Conservation (phyloP, 768 basidiomycete genomes). For the Lyophyllum atratum region DNA sequence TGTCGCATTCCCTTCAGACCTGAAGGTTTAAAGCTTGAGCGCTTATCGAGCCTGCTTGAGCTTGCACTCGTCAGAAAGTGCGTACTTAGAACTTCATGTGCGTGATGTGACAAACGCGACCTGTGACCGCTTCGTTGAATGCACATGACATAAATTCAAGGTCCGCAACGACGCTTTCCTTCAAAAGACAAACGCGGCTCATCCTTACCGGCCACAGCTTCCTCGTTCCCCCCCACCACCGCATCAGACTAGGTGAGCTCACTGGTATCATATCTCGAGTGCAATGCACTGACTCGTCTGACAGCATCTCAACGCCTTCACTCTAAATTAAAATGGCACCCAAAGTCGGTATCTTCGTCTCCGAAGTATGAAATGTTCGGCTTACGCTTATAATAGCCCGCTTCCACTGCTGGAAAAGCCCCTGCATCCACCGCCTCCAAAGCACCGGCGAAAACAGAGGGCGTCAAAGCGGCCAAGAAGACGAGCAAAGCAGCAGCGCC, state of each 20-base stretch:
- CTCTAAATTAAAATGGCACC: constrained; percentile 28
- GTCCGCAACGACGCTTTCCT: constrained; percentile 16
- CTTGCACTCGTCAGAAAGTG: too few species aligned
- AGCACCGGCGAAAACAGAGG: constrained; percentile 49
- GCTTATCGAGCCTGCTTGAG: too few species aligned
- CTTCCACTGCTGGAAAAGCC: constrained; percentile 48
- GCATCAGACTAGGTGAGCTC: neutral
- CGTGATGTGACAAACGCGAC: constrained; percentile 18
- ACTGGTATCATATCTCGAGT: neutral
- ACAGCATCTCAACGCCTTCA: neutral
- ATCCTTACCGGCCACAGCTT: constrained; percentile 21
- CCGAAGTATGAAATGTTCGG: neutral
- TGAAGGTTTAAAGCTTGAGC: too few species aligned
- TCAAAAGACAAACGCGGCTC: constrained; percentile 13
- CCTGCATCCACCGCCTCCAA: constrained; percentile 58
- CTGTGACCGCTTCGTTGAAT: constrained; percentile 15
- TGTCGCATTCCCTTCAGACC: too few species aligned
- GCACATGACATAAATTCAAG: constrained; percentile 19
- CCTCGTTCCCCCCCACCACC: constrained; percentile 26
- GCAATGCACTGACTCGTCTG: neutral
- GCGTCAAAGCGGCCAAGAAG: constrained; percentile 53
- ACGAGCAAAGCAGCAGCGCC: constrained; percentile 28
- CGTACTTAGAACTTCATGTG: too few species aligned
- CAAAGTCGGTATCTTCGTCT: constrained; percentile 24
- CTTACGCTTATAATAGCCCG: constrained; percentile 57